Evolutionary conservation across 108 stramenopile genomes (phyloP).

Genomic region (Cyclotella sp.): DNA sequence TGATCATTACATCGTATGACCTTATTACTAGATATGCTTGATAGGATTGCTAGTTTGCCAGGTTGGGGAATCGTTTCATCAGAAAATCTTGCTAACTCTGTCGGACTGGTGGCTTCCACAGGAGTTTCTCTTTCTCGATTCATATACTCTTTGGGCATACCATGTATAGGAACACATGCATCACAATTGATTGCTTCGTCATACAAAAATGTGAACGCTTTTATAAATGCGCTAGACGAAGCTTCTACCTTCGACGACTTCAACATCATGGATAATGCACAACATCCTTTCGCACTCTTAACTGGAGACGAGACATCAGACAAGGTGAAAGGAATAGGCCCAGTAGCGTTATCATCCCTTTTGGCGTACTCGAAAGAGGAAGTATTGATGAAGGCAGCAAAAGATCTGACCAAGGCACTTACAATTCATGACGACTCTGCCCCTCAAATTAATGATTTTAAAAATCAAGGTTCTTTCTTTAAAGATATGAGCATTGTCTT

Average conservation of each 20-base stretch:
- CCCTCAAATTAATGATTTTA: not conserved
- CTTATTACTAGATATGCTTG: constrained; percentile 35
- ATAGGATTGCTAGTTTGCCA: constrained; percentile 56
- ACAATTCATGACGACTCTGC: constrained; percentile 42
- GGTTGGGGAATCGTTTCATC: constrained; percentile 85
- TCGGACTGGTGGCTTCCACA: constrained; percentile 45
- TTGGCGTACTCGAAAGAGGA: constrained; percentile 58
- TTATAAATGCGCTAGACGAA: constrained; percentile 61
- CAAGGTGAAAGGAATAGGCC: constrained; percentile 76
- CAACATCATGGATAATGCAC: not conserved
- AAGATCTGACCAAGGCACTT: constrained; percentile 53
- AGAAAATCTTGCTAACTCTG: constrained; percentile 58
- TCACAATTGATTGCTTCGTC: constrained; percentile 70
- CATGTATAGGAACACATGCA: constrained; percentile 71
- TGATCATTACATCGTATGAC: not conserved
- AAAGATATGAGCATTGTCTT: constrained; percentile 77
- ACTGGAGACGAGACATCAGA: constrained; percentile 42
- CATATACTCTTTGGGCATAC: constrained; percentile 79
- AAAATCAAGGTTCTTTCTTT: constrained; percentile 38
- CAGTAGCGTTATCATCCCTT: constrained; percentile 63
- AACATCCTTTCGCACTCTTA: constrained; percentile 30
- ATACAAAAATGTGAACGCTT: constrained; percentile 63
- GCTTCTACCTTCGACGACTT: constrained; percentile 30
- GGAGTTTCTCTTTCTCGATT: constrained; percentile 73
- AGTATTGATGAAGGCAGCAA: constrained; percentile 66